Evolutionary conservation across 148 eudicot species (phyloP), one percentile per base, ranked within the genome.

Genomic region (Chenopodium suecicum): DNA sequence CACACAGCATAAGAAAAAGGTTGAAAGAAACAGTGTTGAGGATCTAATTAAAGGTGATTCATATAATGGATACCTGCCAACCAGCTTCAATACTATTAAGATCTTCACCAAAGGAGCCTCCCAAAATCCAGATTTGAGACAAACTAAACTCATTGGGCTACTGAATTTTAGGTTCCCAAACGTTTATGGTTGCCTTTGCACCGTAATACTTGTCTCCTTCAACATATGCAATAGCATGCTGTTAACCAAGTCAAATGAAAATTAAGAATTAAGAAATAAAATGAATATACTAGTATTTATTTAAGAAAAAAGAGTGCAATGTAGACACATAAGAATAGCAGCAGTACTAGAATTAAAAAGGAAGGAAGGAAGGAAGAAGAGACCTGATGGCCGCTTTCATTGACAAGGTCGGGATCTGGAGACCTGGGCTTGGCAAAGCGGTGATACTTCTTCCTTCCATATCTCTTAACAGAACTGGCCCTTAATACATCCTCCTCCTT

Each of bases 11-110:
- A 77, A 32, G 34, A 78, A 27, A 19, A 77, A 82, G 73, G 76
- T 50, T 67, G 16, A 10, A 4, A 27, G 70, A 10, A 16, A 41
- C 44, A 29, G 37, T 9, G 29, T 27, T 23, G 34, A 23, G 34
- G 70, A 48, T 13, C 70, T 9, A 64, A 31, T 14, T 74, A 5
- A 27, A 78, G 37, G 62, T 19, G 17, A 1, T 56, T 4, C 19
- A 56, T 14, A 56, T 56, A 56, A 56, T 34, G 23, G 2, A 23
- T 86, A 95, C 98, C 98, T 95, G 98, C 98, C 98, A 95, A 74
- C 98, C 98, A 84, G 98, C 98, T 89, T 95, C 98, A 82, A 95
- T 95, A 86, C 98, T 95, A 88, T 95, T 95, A 76, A 95, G 98
- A 89, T 95, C 98, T 88, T 93, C 86, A 68, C 97, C 98, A 80